Base-by-base conservation (phyloP, 306 rosid genomes). In the Acacia melanoxylon region DNA sequence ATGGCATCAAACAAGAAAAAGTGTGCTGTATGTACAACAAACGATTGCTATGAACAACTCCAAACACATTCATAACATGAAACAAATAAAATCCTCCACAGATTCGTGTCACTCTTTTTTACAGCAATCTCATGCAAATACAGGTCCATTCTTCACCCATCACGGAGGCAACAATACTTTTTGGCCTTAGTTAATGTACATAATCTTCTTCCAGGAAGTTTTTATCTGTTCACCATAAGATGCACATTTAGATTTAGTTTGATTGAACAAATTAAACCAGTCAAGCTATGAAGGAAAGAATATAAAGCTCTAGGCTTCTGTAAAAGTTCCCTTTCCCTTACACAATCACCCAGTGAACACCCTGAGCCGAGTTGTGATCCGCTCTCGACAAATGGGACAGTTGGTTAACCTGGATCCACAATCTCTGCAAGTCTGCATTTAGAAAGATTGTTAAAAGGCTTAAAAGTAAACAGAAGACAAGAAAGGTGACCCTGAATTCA, bases 341-440 rank as follows among this genome's bases (percentile, higher is more conserved):
- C 69, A 69, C 71, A 45, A 80, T 89, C 90, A 94, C 14, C 95
- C 98, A 0, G 83, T 76, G 72, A 80, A 93, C 48, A 95, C 89
- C 92, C 93, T 88, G 59, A 95, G 91, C 78, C 97, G 98, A 78
- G 14, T 84, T 68, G 35, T 89, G 85, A 95, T 95, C 44, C 91
- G 90, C 83, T 78, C 85, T 52, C 97, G 87, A 78, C 99, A 95
- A 41, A 95, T 91, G 25, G 94, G 98, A 75, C 97, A 95, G 67
- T 79, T 49, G 29, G 88, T 85, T 85, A 95, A 70, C 80, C 85
- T 90, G 59, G 91, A 37, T 66, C 91, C 94, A 86, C 99, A 93
- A 9, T 93, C 99, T 68, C 93, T 83, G 81, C 99, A 93, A 25
- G 97, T 80, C 97, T 94, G 90, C 82, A 56, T 81, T 73, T 45